Base-by-base conservation (phyloP, 2,329 filamentous ascomycete genomes). In the Clonostachys byssicola region DNA sequence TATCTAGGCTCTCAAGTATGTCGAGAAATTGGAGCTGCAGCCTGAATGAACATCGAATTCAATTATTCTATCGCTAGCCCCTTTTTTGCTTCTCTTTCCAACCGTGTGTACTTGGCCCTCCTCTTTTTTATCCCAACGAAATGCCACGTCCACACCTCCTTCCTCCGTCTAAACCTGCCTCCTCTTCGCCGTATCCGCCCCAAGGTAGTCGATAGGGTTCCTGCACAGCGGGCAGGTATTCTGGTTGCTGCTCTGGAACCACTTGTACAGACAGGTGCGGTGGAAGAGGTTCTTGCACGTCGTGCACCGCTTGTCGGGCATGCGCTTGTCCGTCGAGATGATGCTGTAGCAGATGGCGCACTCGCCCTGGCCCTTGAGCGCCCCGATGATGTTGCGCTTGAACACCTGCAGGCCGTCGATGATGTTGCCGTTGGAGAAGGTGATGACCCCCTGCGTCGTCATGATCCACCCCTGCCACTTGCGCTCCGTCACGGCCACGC, bases 321-420 rank as follows among this genome's bases (percentile, higher is more conserved):
- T 82, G 66, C 88, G 87, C 73, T 89, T 89, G 64, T 96, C 92
- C 8, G 81, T 83, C 16, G 89, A 89, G 53, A 99, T 89, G 60
- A 99, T 91, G 50, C 86, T 91, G 72, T 97, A 97, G 73, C 92
- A 97, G 62, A 97, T 97, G 10, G 94, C 90, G 62, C 94, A 99
- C 66, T 99, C 94, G 17, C 81, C 88, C 67, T 97, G 92, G 35
- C 92, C 94, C 70, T 95, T 94, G 54, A 99, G 77, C 5, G 89
- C 89, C 2, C 90, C 89, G 13, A 86, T 81, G 12, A 99, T 86
- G 64, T 97, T 97, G 52, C 86, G 82, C 53, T 88, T 83, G 75
- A 95, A 97, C 9, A 89, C 85, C 12, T 85, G 77, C 33, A 99
- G 73, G 2, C 92, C 94, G 56, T 97, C 92, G 46, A 92, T 87